A percentile compares a stretch with the other conserved stretches of the same genome.
Evolutionary conservation across 2,329 filamentous ascomycete species (phyloP).

Genomic region (Xylariaceae sp.): DNA sequence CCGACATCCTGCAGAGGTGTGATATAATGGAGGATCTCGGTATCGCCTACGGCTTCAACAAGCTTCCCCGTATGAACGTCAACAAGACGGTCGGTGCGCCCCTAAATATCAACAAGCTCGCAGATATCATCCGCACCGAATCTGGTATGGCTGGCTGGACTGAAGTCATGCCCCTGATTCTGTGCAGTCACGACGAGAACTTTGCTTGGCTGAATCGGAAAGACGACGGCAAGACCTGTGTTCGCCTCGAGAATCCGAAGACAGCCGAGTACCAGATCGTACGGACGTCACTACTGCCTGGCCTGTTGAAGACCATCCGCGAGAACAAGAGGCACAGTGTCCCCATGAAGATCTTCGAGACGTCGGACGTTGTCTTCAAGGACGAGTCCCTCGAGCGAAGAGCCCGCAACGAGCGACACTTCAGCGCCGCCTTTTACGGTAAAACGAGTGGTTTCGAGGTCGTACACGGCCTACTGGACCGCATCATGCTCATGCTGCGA

Average conservation of each 20-base stretch:
- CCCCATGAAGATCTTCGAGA: slow-evolving; percentile 76
- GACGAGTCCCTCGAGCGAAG: slow-evolving; percentile 77
- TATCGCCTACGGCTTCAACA: slow-evolving; percentile 97
- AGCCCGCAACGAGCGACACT: slow-evolving; percentile 88
- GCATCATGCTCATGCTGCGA: slow-evolving; percentile 87
- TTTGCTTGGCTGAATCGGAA: slow-evolving; percentile 84
- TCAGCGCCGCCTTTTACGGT: slow-evolving; percentile 92
- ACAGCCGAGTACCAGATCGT: slow-evolving; percentile 78
- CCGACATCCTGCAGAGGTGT: slow-evolving; percentile 92
- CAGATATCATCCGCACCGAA: slow-evolving; percentile 85
- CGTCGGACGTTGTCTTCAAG: slow-evolving; percentile 82
- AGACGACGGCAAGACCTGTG: slow-evolving; percentile 66
- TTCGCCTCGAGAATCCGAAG: slow-evolving; percentile 74
- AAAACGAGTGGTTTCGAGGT: slow-evolving; percentile 93
- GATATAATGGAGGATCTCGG: slow-evolving; percentile 99
- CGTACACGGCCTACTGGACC: slow-evolving; percentile 89
- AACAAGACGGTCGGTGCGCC: slow-evolving; percentile 85
- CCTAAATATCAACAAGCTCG: slow-evolving; percentile 88
- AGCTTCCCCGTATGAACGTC: slow-evolving; percentile 80
- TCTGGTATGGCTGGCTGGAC: slow-evolving; percentile 93
- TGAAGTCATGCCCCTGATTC: slow-evolving; percentile 91
- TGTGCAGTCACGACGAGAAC: slow-evolving; percentile 98
- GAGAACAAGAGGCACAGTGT: slow-evolving; percentile 74
- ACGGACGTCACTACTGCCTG: slow-evolving; percentile 68
- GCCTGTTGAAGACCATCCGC: slow-evolving; percentile 72